These are phyloP conservation scores for Pyrenophora teres DNA, from an alignment of 2,329 filamentous ascomycete species.

Conservation along the genomic window DNA sequence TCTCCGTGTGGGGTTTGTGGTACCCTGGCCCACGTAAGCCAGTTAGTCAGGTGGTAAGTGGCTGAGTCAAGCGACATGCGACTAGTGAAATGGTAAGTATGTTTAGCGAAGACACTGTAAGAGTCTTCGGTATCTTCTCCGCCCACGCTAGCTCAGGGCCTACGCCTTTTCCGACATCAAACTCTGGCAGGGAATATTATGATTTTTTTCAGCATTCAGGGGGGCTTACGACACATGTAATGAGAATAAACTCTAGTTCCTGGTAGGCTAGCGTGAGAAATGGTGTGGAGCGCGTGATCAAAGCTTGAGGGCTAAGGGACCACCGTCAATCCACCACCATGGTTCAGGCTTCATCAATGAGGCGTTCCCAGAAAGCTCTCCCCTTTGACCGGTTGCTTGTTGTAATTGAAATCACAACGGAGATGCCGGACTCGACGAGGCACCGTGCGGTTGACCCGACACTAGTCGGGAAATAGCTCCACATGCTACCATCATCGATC, in stretches of 20 bases:
- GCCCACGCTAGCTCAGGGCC: slow-evolving; percentile 1
- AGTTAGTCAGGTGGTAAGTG: slow-evolving; percentile 5
- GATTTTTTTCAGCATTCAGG: background rate
- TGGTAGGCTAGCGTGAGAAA: background rate
- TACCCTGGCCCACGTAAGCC: slow-evolving; percentile 6
- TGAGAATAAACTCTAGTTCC: background rate
- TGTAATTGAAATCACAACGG: background rate
- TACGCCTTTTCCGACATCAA: background rate
- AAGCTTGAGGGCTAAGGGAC: background rate
- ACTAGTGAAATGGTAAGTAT: background rate
- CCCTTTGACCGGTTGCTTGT: background rate
- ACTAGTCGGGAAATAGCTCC: background rate
- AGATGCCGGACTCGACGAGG: background rate
- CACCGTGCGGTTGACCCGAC: background rate
- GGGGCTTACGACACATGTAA: background rate
- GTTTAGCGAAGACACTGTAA: slow-evolving; percentile 1
- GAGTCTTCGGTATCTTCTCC: slow-evolving; percentile 5
- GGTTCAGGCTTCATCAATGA: slow-evolving; percentile 1
- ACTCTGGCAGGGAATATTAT: background rate
- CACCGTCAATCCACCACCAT: background rate
- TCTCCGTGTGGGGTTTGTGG: slow-evolving; percentile 6
- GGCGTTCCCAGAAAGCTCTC: background rate
- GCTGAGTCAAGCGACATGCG: slow-evolving; percentile 4
- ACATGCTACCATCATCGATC: background rate
- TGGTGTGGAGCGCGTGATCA: background rate